Evolutionary conservation across 768 basidiomycete genomes (phyloP).

Genomic region (Scleroderma citrinum): DNA sequence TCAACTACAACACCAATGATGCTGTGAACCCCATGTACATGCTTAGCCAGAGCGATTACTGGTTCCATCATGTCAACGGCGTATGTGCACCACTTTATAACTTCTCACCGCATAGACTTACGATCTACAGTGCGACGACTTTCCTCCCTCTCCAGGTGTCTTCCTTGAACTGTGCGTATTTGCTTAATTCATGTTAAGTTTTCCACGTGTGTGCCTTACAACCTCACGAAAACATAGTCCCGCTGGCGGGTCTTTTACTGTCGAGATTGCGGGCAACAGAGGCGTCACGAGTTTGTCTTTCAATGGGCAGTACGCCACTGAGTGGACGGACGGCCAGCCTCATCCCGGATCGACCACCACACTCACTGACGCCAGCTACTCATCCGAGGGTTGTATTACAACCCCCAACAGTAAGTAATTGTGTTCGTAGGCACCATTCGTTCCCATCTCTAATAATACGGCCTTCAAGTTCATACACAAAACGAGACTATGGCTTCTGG

Average conservation of each 20-base stretch:
- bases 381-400: slow-evolving; percentile 28
- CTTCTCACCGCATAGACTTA: background rate
- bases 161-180: slow-evolving; percentile 38
- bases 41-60: slow-evolving; percentile 37
- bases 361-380: slow-evolving; percentile 13
- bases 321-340: slow-evolving; percentile 41
- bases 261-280: slow-evolving; percentile 46
- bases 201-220: background rate
- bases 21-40: slow-evolving; percentile 41
- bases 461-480: slow-evolving; percentile 42
- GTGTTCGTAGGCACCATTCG: slow-evolving; percentile 9
- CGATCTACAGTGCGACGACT: slow-evolving; percentile 36
- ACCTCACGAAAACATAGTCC: slow-evolving; percentile 28
- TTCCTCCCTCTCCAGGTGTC: slow-evolving; percentile 37
- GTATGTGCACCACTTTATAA: slow-evolving; percentile 24
- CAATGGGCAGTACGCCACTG: slow-evolving; percentile 31
- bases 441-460: background rate
- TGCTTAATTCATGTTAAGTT: background rate
- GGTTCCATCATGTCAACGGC: slow-evolving; percentile 23
- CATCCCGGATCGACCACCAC: slow-evolving; percentile 32
- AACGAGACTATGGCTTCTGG: slow-evolving; percentile 48
- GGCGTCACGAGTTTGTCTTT: slow-evolving; percentile 44
- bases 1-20: slow-evolving; percentile 34
- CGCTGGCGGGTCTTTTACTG: slow-evolving; percentile 41
- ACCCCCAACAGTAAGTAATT: slow-evolving; percentile 41